Conservation (phyloP, 345 rosid species). For the rapeseed (Brassica napus) region Da-Ae NC_063445.1:5929001-5929500, state of each 20-base stretch:
- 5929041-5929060: not conserved
- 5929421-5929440: slow-evolving; percentile 69
- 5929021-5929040: not conserved
- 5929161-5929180: slow-evolving; percentile 85
- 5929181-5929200: slow-evolving; percentile 65
- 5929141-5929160: slow-evolving; percentile 87
- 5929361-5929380: slow-evolving; percentile 66
- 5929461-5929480: slow-evolving; percentile 66
- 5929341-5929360: slow-evolving; percentile 53
- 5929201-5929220: slow-evolving; percentile 69
- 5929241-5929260: slow-evolving; percentile 67
- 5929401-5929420: slow-evolving; percentile 56
- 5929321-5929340: slow-evolving; percentile 17
- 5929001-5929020: not conserved
- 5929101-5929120: slow-evolving; percentile 10
- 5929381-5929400: slow-evolving; percentile 93
- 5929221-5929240: slow-evolving; percentile 89
- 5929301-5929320: not conserved
- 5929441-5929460: slow-evolving; percentile 60
- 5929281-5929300: not conserved
- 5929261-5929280: slow-evolving; percentile 60
- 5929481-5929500: slow-evolving; percentile 90
- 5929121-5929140: slow-evolving; percentile 77
- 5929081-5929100: not conserved
- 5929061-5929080: not conserved